Conservation (phyloP, 1,284 basidiomycete species). For the Xerocomus amazonicus region DNA sequence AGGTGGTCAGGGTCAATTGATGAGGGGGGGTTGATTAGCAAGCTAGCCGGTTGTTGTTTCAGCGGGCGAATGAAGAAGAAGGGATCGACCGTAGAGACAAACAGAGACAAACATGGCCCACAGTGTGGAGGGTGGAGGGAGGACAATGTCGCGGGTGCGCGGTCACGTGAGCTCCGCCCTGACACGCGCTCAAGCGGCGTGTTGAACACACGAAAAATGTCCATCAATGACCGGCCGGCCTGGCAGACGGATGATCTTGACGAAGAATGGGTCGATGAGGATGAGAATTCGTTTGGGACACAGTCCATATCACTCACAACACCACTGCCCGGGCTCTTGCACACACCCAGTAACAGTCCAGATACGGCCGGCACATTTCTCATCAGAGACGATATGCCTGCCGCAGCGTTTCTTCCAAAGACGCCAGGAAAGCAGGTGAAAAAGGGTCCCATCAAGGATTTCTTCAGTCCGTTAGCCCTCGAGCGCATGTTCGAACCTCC, state of each 20-base stretch:
- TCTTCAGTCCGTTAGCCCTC: slow-evolving; percentile 81
- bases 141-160: slow-evolving; percentile 8
- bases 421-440: slow-evolving; percentile 57
- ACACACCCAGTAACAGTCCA: slow-evolving; percentile 33
- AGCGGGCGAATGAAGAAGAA: slow-evolving; percentile 8
- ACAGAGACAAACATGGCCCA: slow-evolving; percentile 18
- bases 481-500: slow-evolving; percentile 92
- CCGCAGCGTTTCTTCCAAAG: slow-evolving; percentile 54
- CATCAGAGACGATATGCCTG: slow-evolving; percentile 66
- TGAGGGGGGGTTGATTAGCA: not conserved
- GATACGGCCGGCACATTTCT: slow-evolving; percentile 68
- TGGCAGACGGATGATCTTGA: slow-evolving; percentile 79
- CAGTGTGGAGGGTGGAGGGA: too few species aligned
- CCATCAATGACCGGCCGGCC: slow-evolving; percentile 43
- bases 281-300: slow-evolving; percentile 36
- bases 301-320: slow-evolving; percentile 61
- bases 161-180: slow-evolving; percentile 24
- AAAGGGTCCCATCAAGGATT: slow-evolving; percentile 67
- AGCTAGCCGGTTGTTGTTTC: not conserved
- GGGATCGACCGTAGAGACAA: slow-evolving; percentile 22
- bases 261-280: slow-evolving; percentile 74
- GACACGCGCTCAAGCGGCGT: slow-evolving; percentile 3
- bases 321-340: slow-evolving; percentile 54
- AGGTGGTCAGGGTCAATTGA: not conserved
- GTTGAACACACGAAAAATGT: slow-evolving; percentile 8